These are phyloP conservation scores for Pseudogymnoascus sp. DNA, from an alignment of 2,329 filamentous ascomycete species.

Conservation along the genomic window DNA sequence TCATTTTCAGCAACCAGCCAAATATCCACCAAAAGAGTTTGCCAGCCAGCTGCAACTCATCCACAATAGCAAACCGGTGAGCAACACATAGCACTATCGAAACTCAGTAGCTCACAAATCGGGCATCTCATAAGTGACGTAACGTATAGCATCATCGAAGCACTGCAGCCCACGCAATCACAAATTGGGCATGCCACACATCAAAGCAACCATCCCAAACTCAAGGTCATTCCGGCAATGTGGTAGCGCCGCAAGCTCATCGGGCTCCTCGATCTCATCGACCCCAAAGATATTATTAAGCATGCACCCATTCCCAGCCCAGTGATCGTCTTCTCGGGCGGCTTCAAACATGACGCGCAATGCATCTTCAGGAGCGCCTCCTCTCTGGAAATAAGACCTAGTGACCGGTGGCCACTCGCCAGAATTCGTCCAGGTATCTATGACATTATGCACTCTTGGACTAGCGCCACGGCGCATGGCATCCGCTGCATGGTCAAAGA, in stretches of 20 bases:
- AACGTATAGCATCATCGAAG: neutral
- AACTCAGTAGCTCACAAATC: neutral
- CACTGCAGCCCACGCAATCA: neutral
- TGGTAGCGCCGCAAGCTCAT: conserved; percentile 22
- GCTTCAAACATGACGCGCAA: conserved; percentile 26
- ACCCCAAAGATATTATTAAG: neutral
- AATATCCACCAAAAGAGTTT: neutral
- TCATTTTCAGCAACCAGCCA: neutral
- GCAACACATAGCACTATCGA: neutral
- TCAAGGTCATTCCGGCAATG: conserved; percentile 33
- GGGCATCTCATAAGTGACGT: neutral
- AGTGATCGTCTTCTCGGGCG: conserved; percentile 25
- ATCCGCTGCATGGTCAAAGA: neutral
- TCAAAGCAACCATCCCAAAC: conserved; percentile 29
- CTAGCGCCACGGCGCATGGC: neutral
- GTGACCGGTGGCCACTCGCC: neutral
- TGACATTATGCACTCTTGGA: neutral
- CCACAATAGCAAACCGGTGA: neutral
- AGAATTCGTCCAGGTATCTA: neutral
- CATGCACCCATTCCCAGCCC: conserved; percentile 23
- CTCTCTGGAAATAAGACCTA: conserved; percentile 26
- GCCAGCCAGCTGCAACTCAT: neutral
- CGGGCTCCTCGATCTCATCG: conserved; percentile 16
- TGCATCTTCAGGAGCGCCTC: conserved; percentile 27
- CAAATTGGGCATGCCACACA: conserved; percentile 19